A percentile compares a stretch with the other conserved stretches of the same genome.
phyloP scores from a whole-genome alignment of 148 eudicot species.

The Gaultheria prostrata region DNA sequence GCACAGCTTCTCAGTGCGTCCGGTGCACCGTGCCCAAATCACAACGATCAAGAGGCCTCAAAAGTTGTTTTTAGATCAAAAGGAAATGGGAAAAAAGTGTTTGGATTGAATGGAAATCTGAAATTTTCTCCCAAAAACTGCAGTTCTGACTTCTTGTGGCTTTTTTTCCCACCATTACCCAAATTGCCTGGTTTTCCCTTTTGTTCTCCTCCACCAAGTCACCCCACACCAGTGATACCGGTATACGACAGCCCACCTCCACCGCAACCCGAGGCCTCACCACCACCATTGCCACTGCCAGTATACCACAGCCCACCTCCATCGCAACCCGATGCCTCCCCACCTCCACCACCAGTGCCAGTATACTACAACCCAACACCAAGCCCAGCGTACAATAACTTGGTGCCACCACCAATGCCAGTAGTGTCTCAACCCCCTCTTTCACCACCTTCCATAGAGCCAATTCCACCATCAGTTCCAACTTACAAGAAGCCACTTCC shows the following conservation, averaged over 20 bases:
- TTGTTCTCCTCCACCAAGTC: background rate
- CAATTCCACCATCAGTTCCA: background rate
- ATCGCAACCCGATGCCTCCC: background rate
- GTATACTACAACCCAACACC: background rate
- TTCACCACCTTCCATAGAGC: background rate
- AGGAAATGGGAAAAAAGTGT: constrained; percentile 20
- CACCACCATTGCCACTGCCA: background rate
- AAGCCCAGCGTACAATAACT: background rate
- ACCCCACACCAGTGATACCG: background rate
- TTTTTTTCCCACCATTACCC: background rate
- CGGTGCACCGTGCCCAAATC: constrained; percentile 25
- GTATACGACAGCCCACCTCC: background rate
- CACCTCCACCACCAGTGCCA: background rate
- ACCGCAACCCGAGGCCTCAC: background rate
- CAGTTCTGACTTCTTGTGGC: constrained; percentile 38
- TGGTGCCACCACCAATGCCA: too few relatives aligned
- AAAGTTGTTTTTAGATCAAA: constrained; percentile 24
- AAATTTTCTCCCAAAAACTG: constrained; percentile 31
- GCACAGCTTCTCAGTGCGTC: constrained; percentile 40
- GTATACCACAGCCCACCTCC: background rate
- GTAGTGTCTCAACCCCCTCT: too few relatives aligned
- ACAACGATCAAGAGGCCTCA: constrained; percentile 21
- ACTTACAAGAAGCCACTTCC: constrained; percentile 30
- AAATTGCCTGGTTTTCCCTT: background rate
- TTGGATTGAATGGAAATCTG: constrained; percentile 19